Conservation (phyloP, 371 early-diverging fungal genomes). For the Syncephalis plumigaleata region DNA sequence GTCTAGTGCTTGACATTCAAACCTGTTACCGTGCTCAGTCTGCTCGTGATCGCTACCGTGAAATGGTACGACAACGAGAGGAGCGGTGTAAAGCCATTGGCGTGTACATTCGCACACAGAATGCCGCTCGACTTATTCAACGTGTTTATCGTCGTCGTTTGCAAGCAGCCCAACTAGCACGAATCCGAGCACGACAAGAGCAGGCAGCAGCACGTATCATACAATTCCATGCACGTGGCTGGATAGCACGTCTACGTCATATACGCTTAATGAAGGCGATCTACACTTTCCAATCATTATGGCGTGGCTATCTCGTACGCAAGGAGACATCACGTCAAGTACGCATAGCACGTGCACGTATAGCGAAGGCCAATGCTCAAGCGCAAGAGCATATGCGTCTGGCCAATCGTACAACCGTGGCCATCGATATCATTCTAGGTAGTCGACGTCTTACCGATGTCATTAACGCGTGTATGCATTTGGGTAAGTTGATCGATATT, state of each 20-base stretch:
- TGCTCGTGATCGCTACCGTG: too few relatives aligned
- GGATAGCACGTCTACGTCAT: conserved; percentile 7
- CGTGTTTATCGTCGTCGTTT: too few relatives aligned
- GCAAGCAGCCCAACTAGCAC: too few relatives aligned
- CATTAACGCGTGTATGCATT: conserved; percentile 16
- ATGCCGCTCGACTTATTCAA: too few relatives aligned
- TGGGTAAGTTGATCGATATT: conserved; percentile 8
- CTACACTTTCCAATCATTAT: conserved; percentile 12
- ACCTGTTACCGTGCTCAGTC: too few relatives aligned
- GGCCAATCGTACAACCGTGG: conserved; percentile 18
- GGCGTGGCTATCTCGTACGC: conserved; percentile 15
- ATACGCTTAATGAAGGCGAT: conserved; percentile 5
- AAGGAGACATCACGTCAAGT: conserved; percentile 12
- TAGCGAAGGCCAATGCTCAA: conserved; percentile 15
- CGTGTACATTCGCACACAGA: too few relatives aligned
- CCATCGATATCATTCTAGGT: conserved; percentile 14
- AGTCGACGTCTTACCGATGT: conserved; percentile 17
- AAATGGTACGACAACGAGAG: too few relatives aligned
- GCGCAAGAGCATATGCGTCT: conserved; percentile 20
- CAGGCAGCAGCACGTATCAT: conserved; percentile 1
- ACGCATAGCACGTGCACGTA: conserved; percentile 12
- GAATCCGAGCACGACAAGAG: too few relatives aligned
- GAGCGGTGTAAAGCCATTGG: too few relatives aligned
- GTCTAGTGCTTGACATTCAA: too few relatives aligned
- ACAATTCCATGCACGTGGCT: conserved; percentile 13